Evolutionary conservation across 768 basidiomycete species (phyloP).

Genomic region (Tubosaeta brunneosetosa): DNA sequence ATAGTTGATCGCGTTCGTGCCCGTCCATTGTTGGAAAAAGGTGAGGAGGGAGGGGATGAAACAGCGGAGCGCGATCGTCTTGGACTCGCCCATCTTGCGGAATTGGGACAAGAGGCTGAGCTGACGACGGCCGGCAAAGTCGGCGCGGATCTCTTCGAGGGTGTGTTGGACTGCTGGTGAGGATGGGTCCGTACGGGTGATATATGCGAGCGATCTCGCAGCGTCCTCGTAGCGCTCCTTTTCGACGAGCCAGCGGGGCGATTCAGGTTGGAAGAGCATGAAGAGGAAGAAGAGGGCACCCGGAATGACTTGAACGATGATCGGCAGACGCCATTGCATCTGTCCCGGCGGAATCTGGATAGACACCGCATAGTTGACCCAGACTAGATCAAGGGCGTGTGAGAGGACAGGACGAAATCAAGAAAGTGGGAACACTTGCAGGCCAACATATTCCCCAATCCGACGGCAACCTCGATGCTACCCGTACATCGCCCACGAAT

Average conservation of each 20-base stretch:
- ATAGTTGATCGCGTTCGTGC: slow-evolving; percentile 30
- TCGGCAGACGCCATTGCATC: too few species aligned
- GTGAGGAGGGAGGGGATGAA: slow-evolving; percentile 30
- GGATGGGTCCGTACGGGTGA: slow-evolving; percentile 17
- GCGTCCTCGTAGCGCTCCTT: slow-evolving; percentile 33
- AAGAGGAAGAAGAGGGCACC: slow-evolving; percentile 26
- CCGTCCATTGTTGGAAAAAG: slow-evolving; percentile 16
- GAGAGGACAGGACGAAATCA: neutral
- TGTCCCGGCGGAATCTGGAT: too few species aligned
- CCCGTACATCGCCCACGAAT: slow-evolving; percentile 38
- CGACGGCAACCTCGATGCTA: slow-evolving; percentile 29
- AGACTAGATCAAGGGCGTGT: slow-evolving; percentile 21
- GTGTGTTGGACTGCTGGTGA: slow-evolving; percentile 29
- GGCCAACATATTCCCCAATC: slow-evolving; percentile 31
- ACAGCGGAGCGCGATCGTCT: slow-evolving; percentile 27
- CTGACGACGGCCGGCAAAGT: slow-evolving; percentile 30
- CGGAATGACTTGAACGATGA: too few species aligned
- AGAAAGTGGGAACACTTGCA: slow-evolving; percentile 21
- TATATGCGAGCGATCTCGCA: slow-evolving; percentile 28
- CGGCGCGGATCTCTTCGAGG: slow-evolving; percentile 33
- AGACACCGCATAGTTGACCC: slow-evolving; percentile 16
- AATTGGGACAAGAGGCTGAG: slow-evolving; percentile 26
- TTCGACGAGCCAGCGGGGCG: slow-evolving; percentile 40
- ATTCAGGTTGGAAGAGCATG: slow-evolving; percentile 40
- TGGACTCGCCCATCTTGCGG: slow-evolving; percentile 32